Evolutionary conservation across 2,329 filamentous ascomycete species (phyloP).

Genomic region (Coleophoma crateriformis): DNA sequence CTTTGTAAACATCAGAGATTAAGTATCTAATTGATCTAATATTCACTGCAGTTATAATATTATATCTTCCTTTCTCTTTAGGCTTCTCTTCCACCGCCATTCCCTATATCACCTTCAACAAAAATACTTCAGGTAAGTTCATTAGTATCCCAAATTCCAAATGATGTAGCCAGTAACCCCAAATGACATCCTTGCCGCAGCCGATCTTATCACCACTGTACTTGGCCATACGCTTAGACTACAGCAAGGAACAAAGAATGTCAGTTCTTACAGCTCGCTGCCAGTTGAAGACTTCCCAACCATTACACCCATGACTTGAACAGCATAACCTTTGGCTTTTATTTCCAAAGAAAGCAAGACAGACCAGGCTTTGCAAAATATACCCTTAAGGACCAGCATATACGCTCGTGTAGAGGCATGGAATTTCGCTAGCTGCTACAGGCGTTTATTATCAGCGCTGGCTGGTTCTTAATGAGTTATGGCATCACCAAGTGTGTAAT

Average conservation of each 20-base stretch:
- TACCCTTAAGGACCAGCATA: conserved; percentile 43
- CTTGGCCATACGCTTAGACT: conserved; percentile 24
- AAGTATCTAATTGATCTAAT: too few species aligned
- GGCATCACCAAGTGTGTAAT: conserved; percentile 42
- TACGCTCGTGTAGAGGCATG: conserved; percentile 38
- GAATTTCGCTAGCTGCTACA: conserved; percentile 36
- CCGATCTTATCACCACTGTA: conserved; percentile 28
- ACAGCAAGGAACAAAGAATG: conserved; percentile 25
- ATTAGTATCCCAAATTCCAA: neutral
- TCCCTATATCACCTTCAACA: too few species aligned
- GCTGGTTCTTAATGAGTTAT: conserved; percentile 30
- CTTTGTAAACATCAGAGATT: too few species aligned
- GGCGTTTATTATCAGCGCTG: conserved; percentile 44
- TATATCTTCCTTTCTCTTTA: too few species aligned
- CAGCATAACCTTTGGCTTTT: conserved; percentile 26
- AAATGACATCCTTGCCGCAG: conserved; percentile 19
- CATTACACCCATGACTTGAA: conserved; percentile 35
- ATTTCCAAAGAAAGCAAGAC: conserved; percentile 36
- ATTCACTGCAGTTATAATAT: too few species aligned
- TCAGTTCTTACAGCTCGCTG: conserved; percentile 16
- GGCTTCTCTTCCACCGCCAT: too few species aligned
- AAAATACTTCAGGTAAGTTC: too few species aligned
- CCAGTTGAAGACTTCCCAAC: conserved; percentile 21
- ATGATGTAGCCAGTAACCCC: conserved; percentile 7
- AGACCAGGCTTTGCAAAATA: conserved; percentile 33